Evolutionary conservation across 2,329 filamentous ascomycete species (phyloP), one percentile per base, ranked within the genome.

Genomic region (Remersonia thermophila): DNA sequence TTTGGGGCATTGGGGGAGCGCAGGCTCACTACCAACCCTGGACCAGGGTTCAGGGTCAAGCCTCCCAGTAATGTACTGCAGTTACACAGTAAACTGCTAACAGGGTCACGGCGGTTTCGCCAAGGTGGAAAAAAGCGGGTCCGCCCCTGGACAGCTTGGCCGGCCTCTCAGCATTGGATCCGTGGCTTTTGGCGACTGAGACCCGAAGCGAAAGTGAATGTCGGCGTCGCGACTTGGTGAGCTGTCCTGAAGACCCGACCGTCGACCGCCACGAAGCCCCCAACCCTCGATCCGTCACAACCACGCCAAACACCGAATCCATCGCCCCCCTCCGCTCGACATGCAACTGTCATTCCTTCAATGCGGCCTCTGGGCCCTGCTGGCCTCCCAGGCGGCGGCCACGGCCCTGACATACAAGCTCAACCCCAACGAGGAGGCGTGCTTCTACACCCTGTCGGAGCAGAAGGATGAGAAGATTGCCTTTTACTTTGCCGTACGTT

Each of bases 401-500:
- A 98, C 91, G 4, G 87, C 91, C 28, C 71, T 98, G 55, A 98
- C 91, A 32, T 98, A 95, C 69, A 84, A 87, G 63, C 71, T 98
- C 32, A 65, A 71, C 35, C 83, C 91, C 34, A 83, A 93, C 65
- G 91, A 96, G 69, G 86, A 83, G 62, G 85, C 91, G 42, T 98
- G 91, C 68, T 98, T 98, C 74, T 95, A 83, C 59, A 74, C 83
- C 39, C 67, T 76, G 48, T 80, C 89, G 37, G 77, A 86, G 46
- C 74, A 82, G 56, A 71, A 74, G 57, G 80, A 80, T 50, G 76
- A 83, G 52, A 98, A 98, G 73, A 70, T 98, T 49, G 87, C 91
- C 33, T 98, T 98, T 57, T 98, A 98, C 67, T 98, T 98, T 63
- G 93, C 91, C 42, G 91, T 98, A n/a, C n/a, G n/a, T n/a, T n/a